These are phyloP conservation scores for Ceratocystis smalleyi DNA, from an alignment of 2,329 filamentous ascomycete genomes.

Conservation along the genomic window DNA sequence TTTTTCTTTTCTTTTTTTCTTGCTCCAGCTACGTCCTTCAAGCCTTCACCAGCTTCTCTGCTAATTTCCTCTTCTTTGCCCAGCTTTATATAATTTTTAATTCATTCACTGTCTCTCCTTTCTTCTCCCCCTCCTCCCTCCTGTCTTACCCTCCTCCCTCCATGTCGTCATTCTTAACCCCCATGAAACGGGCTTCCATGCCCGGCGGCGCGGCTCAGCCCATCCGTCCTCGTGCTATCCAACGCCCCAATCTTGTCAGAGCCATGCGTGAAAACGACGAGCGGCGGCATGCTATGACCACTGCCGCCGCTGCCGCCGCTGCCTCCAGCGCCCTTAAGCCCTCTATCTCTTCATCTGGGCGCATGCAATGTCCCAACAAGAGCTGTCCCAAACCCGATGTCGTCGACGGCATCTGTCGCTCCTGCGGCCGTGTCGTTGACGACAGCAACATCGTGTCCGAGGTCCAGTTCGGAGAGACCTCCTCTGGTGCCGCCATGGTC, in stretches of 20 bases:
- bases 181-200: slow-evolving; percentile 25
- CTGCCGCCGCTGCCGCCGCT: slow-evolving; percentile 21
- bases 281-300: slow-evolving; percentile 25
- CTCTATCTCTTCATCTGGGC: slow-evolving; percentile 21
- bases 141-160: background rate
- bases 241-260: slow-evolving; percentile 33
- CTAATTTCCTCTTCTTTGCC: background rate
- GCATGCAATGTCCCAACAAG: slow-evolving; percentile 41
- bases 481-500: slow-evolving; percentile 72
- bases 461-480: slow-evolving; percentile 76
- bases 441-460: slow-evolving; percentile 86
- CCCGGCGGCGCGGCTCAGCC: slow-evolving; percentile 20
- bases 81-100: too few species aligned
- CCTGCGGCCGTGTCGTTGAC: slow-evolving; percentile 70
- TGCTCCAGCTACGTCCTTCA: background rate
- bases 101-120: background rate
- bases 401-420: slow-evolving; percentile 56
- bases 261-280: slow-evolving; percentile 38
- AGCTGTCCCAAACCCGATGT: slow-evolving; percentile 46
- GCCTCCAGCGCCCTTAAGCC: slow-evolving; percentile 22
- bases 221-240: slow-evolving; percentile 27
- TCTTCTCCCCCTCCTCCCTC: background rate
- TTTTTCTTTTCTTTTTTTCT: background rate
- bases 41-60: background rate
- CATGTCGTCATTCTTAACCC: slow-evolving; percentile 36